Percentiles rank a stretch among this genome's conserved stretches.
Evolutionary conservation across 768 basidiomycete genomes (phyloP).

Genomic region (Tulasnella sp.): DNA sequence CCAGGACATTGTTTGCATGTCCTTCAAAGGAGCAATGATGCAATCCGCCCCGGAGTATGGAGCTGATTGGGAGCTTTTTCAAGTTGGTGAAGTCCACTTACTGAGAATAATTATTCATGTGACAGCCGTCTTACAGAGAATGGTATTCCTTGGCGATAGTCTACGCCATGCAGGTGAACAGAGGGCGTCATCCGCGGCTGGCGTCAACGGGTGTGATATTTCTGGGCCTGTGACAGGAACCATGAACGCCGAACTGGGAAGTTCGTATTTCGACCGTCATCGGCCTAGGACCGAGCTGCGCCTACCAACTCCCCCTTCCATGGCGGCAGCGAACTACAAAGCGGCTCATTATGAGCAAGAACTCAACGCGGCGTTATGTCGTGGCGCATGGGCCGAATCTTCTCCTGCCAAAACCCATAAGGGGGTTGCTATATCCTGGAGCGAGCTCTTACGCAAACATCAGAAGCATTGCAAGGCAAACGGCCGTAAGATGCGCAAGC

Average conservation of each 20-base stretch:
- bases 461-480: slow-evolving; percentile 69
- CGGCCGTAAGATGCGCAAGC: slow-evolving; percentile 41
- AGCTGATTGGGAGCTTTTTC: too few relatives aligned
- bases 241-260: not conserved
- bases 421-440: slow-evolving; percentile 58
- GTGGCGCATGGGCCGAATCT: slow-evolving; percentile 65
- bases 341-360: slow-evolving; percentile 76
- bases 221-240: not conserved
- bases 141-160: not conserved
- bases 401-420: slow-evolving; percentile 59
- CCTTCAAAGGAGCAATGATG: not conserved
- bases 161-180: not conserved
- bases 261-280: slow-evolving; percentile 13
- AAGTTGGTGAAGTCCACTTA: too few relatives aligned
- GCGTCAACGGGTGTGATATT: not conserved
- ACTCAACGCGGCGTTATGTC: slow-evolving; percentile 63
- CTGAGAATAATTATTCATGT: not conserved
- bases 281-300: not conserved
- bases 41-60: not conserved
- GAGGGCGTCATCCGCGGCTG: not conserved
- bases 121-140: not conserved
- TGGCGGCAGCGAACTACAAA: slow-evolving; percentile 44
- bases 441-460: slow-evolving; percentile 78
- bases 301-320: not conserved
- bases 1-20: too few relatives aligned